These are phyloP conservation scores for Stereocaulon alpinum DNA, from an alignment of 495 filamentous ascomycete species.

Conservation along the genomic window DNA sequence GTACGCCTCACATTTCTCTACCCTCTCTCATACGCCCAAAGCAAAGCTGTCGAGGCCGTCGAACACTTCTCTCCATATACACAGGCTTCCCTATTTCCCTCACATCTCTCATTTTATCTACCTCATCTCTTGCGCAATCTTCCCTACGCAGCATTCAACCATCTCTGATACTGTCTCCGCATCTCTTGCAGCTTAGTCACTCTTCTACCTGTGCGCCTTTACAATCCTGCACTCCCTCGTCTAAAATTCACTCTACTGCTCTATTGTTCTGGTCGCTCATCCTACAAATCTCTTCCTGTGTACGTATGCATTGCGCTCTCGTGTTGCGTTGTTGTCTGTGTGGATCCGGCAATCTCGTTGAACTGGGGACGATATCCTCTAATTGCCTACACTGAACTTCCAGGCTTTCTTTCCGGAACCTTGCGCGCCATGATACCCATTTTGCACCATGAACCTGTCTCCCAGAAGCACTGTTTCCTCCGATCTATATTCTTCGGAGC, in stretches of 20 bases:
- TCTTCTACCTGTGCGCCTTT: constrained; percentile 1
- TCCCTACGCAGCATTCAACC: neutral
- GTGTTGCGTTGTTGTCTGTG: constrained; percentile 2
- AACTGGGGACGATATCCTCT: neutral
- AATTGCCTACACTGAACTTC: neutral
- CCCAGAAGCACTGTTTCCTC: constrained; percentile 19
- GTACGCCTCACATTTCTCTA: constrained; percentile 6
- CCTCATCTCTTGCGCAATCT: neutral
- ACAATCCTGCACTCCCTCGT: neutral
- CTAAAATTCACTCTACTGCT: neutral
- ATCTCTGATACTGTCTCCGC: constrained; percentile 1
- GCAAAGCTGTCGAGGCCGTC: neutral
- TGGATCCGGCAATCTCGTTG: neutral
- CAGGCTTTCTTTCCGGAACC: neutral
- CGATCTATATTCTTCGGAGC: constrained; percentile 18
- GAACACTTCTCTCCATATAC: neutral
- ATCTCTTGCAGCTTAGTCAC: neutral
- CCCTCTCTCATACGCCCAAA: constrained; percentile 1
- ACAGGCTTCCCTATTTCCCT: neutral
- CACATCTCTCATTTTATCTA: neutral
- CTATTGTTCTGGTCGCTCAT: constrained; percentile 4
- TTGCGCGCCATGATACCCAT: constrained; percentile 4
- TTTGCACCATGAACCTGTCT: constrained; percentile 14
- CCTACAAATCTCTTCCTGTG: neutral
- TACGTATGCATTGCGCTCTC: neutral